These are phyloP conservation scores for Singerocomus inundabilis DNA, from an alignment of 1,284 basidiomycete genomes.

Conservation along the genomic window DNA sequence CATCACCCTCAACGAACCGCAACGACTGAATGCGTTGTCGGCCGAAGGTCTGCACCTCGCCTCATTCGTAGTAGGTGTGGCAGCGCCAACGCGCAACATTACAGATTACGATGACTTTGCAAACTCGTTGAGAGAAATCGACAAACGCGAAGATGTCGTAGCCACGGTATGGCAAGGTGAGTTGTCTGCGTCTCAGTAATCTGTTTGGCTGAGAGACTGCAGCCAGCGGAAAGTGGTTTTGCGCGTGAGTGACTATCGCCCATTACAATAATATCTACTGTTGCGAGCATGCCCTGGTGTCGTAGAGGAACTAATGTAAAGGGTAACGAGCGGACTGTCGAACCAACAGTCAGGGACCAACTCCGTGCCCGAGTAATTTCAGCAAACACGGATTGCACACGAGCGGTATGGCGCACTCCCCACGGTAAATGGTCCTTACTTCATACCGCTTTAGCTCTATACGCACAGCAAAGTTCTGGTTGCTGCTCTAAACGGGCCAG, in stretches of 20 bases:
- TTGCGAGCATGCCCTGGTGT: background rate
- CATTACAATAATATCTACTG: background rate
- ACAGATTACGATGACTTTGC: slow-evolving; percentile 65
- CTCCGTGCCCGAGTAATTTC: slow-evolving; percentile 44
- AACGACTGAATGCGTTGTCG: slow-evolving; percentile 59
- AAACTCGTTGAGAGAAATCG: slow-evolving; percentile 53
- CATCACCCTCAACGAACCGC: slow-evolving; percentile 62
- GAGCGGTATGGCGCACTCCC: slow-evolving; percentile 48
- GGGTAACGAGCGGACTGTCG: background rate
- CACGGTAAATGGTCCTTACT: background rate
- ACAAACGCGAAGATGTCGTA: slow-evolving; percentile 59
- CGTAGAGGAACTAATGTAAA: slow-evolving; percentile 57
- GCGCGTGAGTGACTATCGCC: slow-evolving; percentile 49
- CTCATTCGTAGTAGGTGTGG: background rate
- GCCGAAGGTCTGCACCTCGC: slow-evolving; percentile 43
- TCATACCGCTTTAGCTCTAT: slow-evolving; percentile 46
- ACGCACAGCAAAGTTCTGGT: slow-evolving; percentile 64
- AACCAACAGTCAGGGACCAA: slow-evolving; percentile 41
- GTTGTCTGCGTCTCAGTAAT: slow-evolving; percentile 11
- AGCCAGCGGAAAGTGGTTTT: slow-evolving; percentile 72
- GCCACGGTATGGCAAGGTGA: slow-evolving; percentile 67
- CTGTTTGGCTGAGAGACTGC: background rate
- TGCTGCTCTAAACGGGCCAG: slow-evolving; percentile 69
- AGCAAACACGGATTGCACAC: slow-evolving; percentile 58
- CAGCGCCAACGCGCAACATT: background rate